Evolutionary conservation across 345 rosid species (phyloP).

Genomic region (Trapa incisa): DNA sequence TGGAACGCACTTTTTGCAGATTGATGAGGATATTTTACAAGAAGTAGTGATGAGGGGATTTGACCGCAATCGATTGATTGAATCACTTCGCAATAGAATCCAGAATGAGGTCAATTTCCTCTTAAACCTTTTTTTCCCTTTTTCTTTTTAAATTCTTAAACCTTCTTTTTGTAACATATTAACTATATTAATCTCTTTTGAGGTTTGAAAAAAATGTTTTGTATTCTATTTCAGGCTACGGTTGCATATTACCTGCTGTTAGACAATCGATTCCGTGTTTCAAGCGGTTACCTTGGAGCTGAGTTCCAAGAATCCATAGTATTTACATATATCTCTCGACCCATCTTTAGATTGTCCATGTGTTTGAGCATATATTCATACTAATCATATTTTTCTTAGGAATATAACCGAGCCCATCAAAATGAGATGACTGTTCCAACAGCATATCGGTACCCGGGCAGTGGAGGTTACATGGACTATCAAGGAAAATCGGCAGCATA

Average conservation of each 20-base stretch:
- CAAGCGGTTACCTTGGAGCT: slow-evolving; percentile 92
- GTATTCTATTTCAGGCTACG: slow-evolving; percentile 58
- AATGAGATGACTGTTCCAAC: slow-evolving; percentile 47
- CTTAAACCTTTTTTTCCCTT: not conserved
- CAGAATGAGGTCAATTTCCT: slow-evolving; percentile 62
- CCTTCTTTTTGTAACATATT: not conserved
- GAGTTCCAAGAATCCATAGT: slow-evolving; percentile 94
- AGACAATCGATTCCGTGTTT: slow-evolving; percentile 81
- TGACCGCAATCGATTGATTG: slow-evolving; percentile 61
- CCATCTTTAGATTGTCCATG: not conserved
- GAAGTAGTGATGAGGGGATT: slow-evolving; percentile 83
- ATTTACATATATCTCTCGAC: not conserved
- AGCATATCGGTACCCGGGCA: slow-evolving; percentile 45
- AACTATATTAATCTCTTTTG: slow-evolving; percentile 3
- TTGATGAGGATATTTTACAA: slow-evolving; percentile 89
- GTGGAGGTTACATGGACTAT: slow-evolving; percentile 61
- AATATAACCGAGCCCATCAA: slow-evolving; percentile 50
- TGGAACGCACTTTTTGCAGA: slow-evolving; percentile 32
- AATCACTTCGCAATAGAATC: slow-evolving; percentile 70
- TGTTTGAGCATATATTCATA: not conserved
- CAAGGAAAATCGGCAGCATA: slow-evolving; percentile 60
- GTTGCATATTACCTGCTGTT: slow-evolving; percentile 81
- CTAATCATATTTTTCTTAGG: not conserved
- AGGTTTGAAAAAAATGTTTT: not conserved
- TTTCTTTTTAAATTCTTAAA: too few relatives aligned